Conservation (phyloP, 805 yeast species). For the Candida bentonensis region DNA sequence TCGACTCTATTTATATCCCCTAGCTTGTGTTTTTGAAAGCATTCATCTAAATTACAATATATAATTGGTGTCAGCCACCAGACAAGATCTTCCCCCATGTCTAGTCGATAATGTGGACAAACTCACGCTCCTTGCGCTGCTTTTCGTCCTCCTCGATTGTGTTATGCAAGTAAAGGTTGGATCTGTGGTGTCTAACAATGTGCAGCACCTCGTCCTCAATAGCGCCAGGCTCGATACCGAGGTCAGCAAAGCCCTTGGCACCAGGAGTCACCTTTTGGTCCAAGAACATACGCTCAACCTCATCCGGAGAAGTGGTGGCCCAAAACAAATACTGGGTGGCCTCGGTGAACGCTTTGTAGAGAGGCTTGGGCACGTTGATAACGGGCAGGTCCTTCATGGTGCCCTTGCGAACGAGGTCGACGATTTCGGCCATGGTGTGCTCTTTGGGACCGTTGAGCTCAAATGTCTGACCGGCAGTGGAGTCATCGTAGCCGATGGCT, state of each 20-base stretch:
- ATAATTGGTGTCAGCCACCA: too few species aligned
- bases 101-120: constrained; percentile 16
- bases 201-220: constrained; percentile 30
- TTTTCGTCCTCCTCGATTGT: constrained; percentile 15
- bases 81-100: too few species aligned
- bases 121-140: constrained; percentile 16
- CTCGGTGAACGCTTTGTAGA: constrained; percentile 24
- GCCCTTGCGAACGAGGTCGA: constrained; percentile 55
- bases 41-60: background rate
- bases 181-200: constrained; percentile 16
- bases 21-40: too few species aligned
- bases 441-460: constrained; percentile 66
- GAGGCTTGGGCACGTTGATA: constrained; percentile 26
- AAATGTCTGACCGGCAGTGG: constrained; percentile 61
- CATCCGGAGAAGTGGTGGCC: constrained; percentile 49
- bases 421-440: constrained; percentile 45
- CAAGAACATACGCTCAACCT: constrained; percentile 56
- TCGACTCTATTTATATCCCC: background rate
- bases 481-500: constrained; percentile 65
- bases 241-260: constrained; percentile 53
- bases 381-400: constrained; percentile 30
- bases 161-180: constrained; percentile 15
- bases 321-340: constrained; percentile 27
- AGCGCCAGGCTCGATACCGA: constrained; percentile 49
- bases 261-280: constrained; percentile 47